Evolutionary conservation across 108 stramenopile species (phyloP), one percentile per base, ranked within the genome.

Genomic region (Bacterosira constricta): DNA sequence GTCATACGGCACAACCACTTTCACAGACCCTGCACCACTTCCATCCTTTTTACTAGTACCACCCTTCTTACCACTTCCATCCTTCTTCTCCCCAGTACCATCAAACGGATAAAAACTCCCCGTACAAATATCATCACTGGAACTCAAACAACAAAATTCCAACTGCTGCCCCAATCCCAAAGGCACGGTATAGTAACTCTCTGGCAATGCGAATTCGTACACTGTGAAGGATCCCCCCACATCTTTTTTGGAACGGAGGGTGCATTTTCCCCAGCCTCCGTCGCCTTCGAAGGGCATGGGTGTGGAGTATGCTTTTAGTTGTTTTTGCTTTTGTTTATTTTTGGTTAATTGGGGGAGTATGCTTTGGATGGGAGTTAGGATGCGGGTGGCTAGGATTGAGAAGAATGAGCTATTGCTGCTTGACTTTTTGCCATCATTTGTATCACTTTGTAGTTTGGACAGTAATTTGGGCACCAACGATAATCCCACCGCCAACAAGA

Each of bases 221-320:
- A 82, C 64, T 15, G 75, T 76, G 61, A 79, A 90, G 21, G 50
- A 23, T 4, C 21, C 18, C 21, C 50, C 86, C 11, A 85, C 26
- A n/a, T 44, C 60, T 51, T 51, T 57, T 47, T 62, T 71, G 12
- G 81, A 66, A 36, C 67, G 63, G 41, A 85, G 71, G 11, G 87
- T 85, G 46, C 87, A 88, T 26, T 82, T 78, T 31, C 87, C 84
- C 84, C 84, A 88, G 37, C 87, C 84, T 9, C 76, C 80, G 26
- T 82, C 78, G 0, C 63, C 87, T 26, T 73, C 73, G 55, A 88
- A 88, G 6, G 80, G 69, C 87, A 88, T 83, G 42, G 83, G 87
- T 12, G 64, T 66, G n/a, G 81, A 68, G n/a, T 38, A 17, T 17
- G 27, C 27, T 26, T 63, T 38, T 30, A 15, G 36, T 3, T 17